Percentiles rank a stretch among this genome's conserved stretches.
phyloP scores from a whole-genome alignment of 2,329 filamentous ascomycete genomes.

The Calonectria honghensis region DNA sequence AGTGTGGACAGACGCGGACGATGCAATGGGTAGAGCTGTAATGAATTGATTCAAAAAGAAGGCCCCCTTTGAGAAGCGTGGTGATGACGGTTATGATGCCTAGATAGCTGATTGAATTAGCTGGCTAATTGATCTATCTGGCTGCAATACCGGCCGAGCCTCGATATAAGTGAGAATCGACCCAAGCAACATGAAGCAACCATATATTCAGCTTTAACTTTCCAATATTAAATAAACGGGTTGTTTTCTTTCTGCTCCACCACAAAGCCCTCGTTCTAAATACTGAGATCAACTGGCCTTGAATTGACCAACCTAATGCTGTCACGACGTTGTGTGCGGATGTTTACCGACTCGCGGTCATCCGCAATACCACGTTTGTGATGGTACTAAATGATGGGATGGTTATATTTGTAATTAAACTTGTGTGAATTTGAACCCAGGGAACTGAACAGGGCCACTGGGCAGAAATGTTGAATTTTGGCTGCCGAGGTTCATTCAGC shows the following conservation, averaged over 20 bases:
- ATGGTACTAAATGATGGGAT: neutral
- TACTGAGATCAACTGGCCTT: neutral
- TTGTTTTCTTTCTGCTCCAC: neutral
- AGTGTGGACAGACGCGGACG: constrained; percentile 55
- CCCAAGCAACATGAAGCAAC: neutral
- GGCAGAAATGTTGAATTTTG: neutral
- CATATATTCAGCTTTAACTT: neutral
- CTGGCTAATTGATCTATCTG: neutral
- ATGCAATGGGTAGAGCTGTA: constrained; percentile 57
- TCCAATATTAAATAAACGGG: too few relatives aligned
- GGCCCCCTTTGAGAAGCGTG: constrained; percentile 44
- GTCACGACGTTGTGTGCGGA: neutral
- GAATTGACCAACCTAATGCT: neutral
- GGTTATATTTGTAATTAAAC: neutral
- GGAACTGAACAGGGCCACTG: neutral
- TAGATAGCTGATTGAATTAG: constrained; percentile 32
- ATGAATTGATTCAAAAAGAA: constrained; percentile 56
- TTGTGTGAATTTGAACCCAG: neutral
- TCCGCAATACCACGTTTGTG: neutral
- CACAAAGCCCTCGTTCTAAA: neutral
- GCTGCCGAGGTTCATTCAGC: neutral
- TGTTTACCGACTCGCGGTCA: neutral
- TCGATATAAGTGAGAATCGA: neutral
- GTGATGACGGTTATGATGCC: constrained; percentile 47
- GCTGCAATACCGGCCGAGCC: neutral